These are phyloP conservation scores for Tympanopsis confertula DNA, from an alignment of 2,329 filamentous ascomycete genomes.

Conservation along the genomic window DNA sequence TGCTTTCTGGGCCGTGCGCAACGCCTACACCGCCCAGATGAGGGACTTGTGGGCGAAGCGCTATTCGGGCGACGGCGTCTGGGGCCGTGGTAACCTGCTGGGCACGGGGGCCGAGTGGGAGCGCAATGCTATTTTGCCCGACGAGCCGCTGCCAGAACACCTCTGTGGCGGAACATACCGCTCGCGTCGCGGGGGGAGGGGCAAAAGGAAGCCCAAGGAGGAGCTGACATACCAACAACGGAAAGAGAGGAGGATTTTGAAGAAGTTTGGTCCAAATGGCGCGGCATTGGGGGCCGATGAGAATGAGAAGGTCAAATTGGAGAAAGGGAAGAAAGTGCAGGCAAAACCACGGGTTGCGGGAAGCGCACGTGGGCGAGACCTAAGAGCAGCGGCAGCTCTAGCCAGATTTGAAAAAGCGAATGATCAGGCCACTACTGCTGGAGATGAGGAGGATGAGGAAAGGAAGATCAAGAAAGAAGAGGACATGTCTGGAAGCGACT, in stretches of 20 bases:
- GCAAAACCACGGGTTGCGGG: conserved; percentile 63
- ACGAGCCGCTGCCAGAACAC: conserved; percentile 54
- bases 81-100: conserved; percentile 61
- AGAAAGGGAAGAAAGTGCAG: conserved; percentile 49
- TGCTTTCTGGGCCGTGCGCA: conserved; percentile 70
- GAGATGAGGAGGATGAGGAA: conserved; percentile 37
- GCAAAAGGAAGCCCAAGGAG: conserved; percentile 38
- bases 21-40: conserved; percentile 63
- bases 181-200: conserved; percentile 37
- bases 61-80: conserved; percentile 74
- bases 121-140: conserved; percentile 33
- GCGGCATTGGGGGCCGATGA: conserved; percentile 60
- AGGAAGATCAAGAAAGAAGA: conserved; percentile 18
- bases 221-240: conserved; percentile 57
- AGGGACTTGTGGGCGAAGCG: conserved; percentile 54
- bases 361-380: conserved; percentile 63
- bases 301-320: conserved; percentile 49
- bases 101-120: conserved; percentile 46
- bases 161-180: conserved; percentile 73
- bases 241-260: conserved; percentile 60
- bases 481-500: conserved; percentile 27
- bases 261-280: conserved; percentile 66
- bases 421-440: conserved; percentile 15
- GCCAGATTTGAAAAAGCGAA: conserved; percentile 52
- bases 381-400: conserved; percentile 66